Base-by-base conservation (phyloP, 106 monocot species). In the Allium sativum region DNA sequence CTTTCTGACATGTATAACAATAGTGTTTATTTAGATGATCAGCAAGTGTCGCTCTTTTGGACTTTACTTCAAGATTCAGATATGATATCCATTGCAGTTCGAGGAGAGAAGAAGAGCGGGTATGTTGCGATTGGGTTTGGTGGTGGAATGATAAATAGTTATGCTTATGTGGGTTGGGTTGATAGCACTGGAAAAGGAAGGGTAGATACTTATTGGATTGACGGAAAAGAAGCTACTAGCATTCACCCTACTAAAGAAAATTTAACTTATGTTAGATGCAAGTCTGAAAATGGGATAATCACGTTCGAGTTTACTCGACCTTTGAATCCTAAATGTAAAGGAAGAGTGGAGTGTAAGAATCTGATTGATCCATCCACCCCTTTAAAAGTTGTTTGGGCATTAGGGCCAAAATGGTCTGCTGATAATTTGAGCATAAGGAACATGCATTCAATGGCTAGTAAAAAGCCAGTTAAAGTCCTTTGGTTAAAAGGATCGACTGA, bases 41-140 rank as follows among this genome's bases (percentile, higher is more conserved):
- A 84, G 56, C 90, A 82, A 18, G 90, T 87, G 18, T 77, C 86
- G 44, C 84, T 96, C 20, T 91, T 84, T 70, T 96, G 90, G 90
- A 87, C 84, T 46, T 68, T 96, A 17, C 84, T 81, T 17, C 68
- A 75, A 50, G 69, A 69, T 55, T 87, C 82, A 2, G 84, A 69
- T 58, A 87, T 82, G 0, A 90, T 96, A 45, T 84, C 87, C 14
- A 68, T 96, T 56, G 95, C 95, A 10, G 87, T 79, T 56, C 58
- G 87, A 67, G 87, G 90, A 21, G 84, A 84, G 74, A 84, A 73
- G 55, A 96, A 91, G 68, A 90, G 87, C 55, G 84, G 90, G 8
- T 96, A 96, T 43, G 82, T 96, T 74, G 95, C 95, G 4, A 75
- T 96, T 75, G 95, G 84, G 8, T 87, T 96, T 72, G 95, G 95